Evolutionary conservation across 176 grass and related monocot species (phyloP).

Genomic region (Cocos nucifera): DNA sequence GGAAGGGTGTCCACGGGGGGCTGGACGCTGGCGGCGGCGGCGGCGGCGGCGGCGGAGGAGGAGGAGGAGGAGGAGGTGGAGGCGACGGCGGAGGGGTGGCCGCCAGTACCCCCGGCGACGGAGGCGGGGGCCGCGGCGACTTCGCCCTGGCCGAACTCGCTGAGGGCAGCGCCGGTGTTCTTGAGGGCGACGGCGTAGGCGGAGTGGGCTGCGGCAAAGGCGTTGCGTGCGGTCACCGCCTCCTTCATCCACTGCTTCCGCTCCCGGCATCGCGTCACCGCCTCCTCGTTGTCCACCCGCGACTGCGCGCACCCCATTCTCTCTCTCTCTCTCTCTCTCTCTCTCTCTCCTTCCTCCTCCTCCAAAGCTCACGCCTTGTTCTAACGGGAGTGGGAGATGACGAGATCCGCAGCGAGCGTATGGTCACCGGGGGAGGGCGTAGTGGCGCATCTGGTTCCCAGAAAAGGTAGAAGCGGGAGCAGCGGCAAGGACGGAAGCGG

Average conservation of each 20-base stretch:
- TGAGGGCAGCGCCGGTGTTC: slow-evolving; percentile 75
- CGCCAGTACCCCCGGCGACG: not conserved
- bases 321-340: not conserved
- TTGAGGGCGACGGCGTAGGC: slow-evolving; percentile 57
- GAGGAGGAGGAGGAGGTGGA: slow-evolving; percentile 18
- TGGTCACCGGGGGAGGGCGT: too few species aligned
- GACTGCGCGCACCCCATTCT: slow-evolving; percentile 93
- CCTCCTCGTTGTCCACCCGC: slow-evolving; percentile 91
- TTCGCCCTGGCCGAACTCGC: slow-evolving; percentile 75
- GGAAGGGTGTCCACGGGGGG: slow-evolving; percentile 35
- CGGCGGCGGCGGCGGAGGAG: slow-evolving; percentile 14
- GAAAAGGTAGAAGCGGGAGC: too few species aligned
- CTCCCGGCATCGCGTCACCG: slow-evolving; percentile 84
- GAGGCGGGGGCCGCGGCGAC: not conserved
- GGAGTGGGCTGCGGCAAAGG: slow-evolving; percentile 77
- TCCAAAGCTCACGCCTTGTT: too few species aligned
- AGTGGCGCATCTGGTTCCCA: too few species aligned
- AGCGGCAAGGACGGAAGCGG: too few species aligned
- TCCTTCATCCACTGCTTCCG: slow-evolving; percentile 66
- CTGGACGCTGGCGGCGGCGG: not conserved
- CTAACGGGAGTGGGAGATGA: too few species aligned
- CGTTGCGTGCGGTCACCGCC: slow-evolving; percentile 62
- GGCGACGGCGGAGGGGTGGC: not conserved
- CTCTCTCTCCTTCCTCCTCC: too few species aligned
- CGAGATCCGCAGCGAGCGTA: too few species aligned